phyloP scores from a whole-genome alignment of 768 basidiomycete genomes.

The Lyophyllum shimeji region DNA sequence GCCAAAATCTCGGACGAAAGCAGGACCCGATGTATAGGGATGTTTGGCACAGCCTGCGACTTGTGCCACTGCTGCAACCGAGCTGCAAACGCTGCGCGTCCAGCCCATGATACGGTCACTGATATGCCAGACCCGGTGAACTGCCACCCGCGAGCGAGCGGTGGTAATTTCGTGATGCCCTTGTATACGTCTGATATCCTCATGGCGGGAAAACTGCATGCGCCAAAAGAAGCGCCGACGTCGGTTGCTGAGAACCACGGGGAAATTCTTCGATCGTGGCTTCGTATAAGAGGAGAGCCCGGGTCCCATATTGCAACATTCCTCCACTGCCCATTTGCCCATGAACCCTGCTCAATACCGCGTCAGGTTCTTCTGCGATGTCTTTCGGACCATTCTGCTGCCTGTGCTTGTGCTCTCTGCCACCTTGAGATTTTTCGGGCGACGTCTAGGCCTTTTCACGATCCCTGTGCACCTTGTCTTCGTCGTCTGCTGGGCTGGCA shows the following conservation, averaged over 20 bases:
- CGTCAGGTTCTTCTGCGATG: constrained; percentile 46
- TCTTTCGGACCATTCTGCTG: constrained; percentile 37
- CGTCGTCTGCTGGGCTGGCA: constrained; percentile 39
- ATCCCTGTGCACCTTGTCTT: constrained; percentile 39
- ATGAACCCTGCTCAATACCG: constrained; percentile 50
- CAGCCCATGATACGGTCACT: constrained; percentile 5
- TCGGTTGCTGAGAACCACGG: constrained; percentile 3
- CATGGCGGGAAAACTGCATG: constrained; percentile 2
- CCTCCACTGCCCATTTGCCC: constrained; percentile 1
- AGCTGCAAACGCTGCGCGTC: constrained; percentile 7
- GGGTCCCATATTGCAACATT: neutral
- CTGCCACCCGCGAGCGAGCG: constrained; percentile 4
- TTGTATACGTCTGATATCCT: constrained; percentile 7
- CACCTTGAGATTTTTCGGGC: constrained; percentile 24
- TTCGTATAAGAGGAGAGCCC: constrained; percentile 10
- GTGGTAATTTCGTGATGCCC: constrained; percentile 13
- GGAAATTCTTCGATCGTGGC: constrained; percentile 6
- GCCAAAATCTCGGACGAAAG: constrained; percentile 8
- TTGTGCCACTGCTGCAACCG: neutral
- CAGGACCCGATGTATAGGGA: constrained; percentile 19
- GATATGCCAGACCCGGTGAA: constrained; percentile 4
- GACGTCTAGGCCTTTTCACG: constrained; percentile 33
- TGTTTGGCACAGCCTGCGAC: constrained; percentile 15
- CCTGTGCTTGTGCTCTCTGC: constrained; percentile 39
- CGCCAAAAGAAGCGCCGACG: constrained; percentile 6